phyloP scores from a whole-genome alignment of 306 rosid genomes.

The Malus orientalis region DNA sequence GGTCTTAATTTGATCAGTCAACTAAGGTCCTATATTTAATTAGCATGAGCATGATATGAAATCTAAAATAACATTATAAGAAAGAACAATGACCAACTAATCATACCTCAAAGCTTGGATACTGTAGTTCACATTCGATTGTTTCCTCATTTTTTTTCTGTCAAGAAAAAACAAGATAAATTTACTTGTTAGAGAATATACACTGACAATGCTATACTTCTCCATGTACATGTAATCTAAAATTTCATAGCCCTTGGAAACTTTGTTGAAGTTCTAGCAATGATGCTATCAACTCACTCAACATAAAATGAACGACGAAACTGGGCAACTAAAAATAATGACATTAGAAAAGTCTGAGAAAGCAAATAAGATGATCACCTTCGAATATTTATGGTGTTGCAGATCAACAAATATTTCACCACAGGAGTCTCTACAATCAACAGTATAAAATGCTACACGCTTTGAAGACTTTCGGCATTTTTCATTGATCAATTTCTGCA shows the following conservation, averaged over 20 bases:
- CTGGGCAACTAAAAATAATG: not conserved
- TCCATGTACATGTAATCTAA: not conserved
- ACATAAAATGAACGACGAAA: not conserved
- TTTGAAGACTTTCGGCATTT: constrained; percentile 75
- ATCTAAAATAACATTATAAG: not conserved
- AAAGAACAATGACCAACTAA: not conserved
- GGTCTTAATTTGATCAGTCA: not conserved
- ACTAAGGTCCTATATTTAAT: not conserved
- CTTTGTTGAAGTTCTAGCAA: not conserved
- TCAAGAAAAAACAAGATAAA: constrained; percentile 10
- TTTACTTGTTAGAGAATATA: not conserved
- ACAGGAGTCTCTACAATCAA: constrained; percentile 88
- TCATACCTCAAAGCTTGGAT: constrained; percentile 75
- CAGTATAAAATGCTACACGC: constrained; percentile 74
- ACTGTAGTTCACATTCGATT: constrained; percentile 45
- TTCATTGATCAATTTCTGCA: constrained; percentile 72
- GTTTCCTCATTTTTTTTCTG: constrained; percentile 79
- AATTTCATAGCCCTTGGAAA: not conserved
- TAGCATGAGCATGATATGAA: not conserved
- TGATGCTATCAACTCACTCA: not conserved
- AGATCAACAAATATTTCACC: constrained; percentile 96
- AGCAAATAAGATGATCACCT: constrained; percentile 32
- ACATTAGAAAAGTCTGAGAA: not conserved
- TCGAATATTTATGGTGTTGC: constrained; percentile 65
- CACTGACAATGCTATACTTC: not conserved